Percentiles rank a stretch among this genome's conserved stretches.
phyloP scores from a whole-genome alignment of 106 monocot genomes.

The Iris macrosiphon region DNA sequence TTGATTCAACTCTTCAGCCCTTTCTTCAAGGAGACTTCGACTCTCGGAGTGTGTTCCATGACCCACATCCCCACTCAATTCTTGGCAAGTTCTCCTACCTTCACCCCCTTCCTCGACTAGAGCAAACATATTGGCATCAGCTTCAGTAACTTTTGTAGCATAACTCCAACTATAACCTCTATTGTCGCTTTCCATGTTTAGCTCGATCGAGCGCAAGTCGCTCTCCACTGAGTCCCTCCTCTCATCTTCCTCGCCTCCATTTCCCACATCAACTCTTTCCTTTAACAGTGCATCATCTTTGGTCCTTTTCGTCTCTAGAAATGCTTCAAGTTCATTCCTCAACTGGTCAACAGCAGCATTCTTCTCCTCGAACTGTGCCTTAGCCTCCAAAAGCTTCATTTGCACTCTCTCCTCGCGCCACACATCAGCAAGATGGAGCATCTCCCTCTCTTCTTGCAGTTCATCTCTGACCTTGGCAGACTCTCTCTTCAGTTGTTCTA shows the following conservation, averaged over 20 bases:
- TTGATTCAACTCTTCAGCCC: conserved; percentile 9
- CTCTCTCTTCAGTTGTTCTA: conserved; percentile 48
- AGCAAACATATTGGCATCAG: not conserved
- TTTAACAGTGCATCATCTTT: not conserved
- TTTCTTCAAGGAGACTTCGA: not conserved
- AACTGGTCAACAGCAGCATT: conserved; percentile 61
- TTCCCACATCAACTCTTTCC: conserved; percentile 5
- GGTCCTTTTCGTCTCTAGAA: conserved; percentile 26
- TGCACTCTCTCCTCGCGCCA: conserved; percentile 79
- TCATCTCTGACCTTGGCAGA: conserved; percentile 45
- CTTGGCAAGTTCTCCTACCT: not conserved
- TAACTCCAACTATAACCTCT: conserved; percentile 47
- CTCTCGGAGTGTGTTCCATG: conserved; percentile 10
- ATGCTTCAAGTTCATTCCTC: conserved; percentile 63
- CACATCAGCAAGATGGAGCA: conserved; percentile 81
- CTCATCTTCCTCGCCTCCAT: conserved; percentile 4
- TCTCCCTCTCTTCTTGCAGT: conserved; percentile 61
- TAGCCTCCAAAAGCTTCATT: conserved; percentile 78
- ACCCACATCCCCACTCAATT: conserved; percentile 1
- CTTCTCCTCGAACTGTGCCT: conserved; percentile 70
- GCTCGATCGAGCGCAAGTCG: conserved; percentile 73
- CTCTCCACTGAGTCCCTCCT: conserved; percentile 37
- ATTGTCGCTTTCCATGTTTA: conserved; percentile 45
- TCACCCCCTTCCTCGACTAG: not conserved
- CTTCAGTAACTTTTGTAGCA: conserved; percentile 4